Base-by-base conservation (phyloP, 2,329 filamentous ascomycete species). In the Pseudonectria foliicola region DNA sequence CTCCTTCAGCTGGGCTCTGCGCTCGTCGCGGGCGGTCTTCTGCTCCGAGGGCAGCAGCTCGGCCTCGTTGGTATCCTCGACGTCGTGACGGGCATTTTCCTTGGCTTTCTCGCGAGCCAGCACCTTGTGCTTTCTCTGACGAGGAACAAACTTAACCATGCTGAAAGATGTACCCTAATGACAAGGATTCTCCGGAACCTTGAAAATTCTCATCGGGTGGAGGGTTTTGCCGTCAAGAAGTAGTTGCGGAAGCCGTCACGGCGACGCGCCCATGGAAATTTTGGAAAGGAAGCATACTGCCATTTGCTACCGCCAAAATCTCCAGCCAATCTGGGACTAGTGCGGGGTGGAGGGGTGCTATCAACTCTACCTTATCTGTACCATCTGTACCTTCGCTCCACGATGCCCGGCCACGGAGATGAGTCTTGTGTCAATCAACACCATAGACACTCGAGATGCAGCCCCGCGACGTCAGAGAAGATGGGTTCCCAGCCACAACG, bases 401-500 rank as follows among this genome's bases (percentile, higher is more conserved):
- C 24, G 29, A 25, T 14, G 7, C 35, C 27, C 11, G 8, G 10
- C 28, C 26, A 28, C 7, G 25, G 21, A 30, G 25, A 27, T 34
- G 5, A 8, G 18, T 28, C 21, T 28, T 29, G n/a, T 26, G 16
- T 13, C n/a, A 12, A 12, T 15, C 25, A 23, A 27, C 46, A 45
- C 43, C 46, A 40, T 48, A 45, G 10, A 34, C 37, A 31, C 16
- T 31, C 36, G 44, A 38, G 12, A 73, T 67, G 70, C 60, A 58
- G 28, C 49, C 49, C 13, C 55, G 47, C 18, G 62, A 64, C 13
- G 53, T 75, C 11, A 59, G 62, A 26, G 56, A 64, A 29, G 69
- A 75, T n/a, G 64, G 75, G 0, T 95, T 85, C 51, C 85, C 85
- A 12, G 82, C 80, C 4, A 63, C 66, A 10, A 80, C 76, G 3